These are phyloP conservation scores for Fusarium sp. DNA, from an alignment of 2,329 filamentous ascomycete genomes.

Conservation along the genomic window DNA sequence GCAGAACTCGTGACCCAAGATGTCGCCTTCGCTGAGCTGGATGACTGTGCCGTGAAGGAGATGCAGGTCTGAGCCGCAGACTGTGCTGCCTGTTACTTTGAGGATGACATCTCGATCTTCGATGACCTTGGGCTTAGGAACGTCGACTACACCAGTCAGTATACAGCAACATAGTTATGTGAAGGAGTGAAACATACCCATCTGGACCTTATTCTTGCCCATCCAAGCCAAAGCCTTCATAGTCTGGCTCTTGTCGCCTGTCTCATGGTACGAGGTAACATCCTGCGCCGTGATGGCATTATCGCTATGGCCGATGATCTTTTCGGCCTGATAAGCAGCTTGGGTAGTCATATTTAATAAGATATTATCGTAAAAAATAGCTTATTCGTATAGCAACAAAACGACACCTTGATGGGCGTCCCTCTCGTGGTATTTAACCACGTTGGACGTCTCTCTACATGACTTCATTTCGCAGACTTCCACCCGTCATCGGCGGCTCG, in stretches of 20 bases:
- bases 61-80: constrained; percentile 70
- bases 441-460: not conserved
- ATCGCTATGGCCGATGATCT: constrained; percentile 73
- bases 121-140: constrained; percentile 76
- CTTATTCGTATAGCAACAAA: not conserved
- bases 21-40: constrained; percentile 72
- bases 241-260: constrained; percentile 63
- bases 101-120: constrained; percentile 83
- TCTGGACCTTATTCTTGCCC: constrained; percentile 80
- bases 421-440: constrained; percentile 15
- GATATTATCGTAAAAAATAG: not conserved
- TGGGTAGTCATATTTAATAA: constrained; percentile 55
- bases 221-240: constrained; percentile 89
- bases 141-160: constrained; percentile 59
- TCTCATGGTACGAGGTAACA: constrained; percentile 67
- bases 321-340: constrained; percentile 75
- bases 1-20: constrained; percentile 73
- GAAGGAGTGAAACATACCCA: constrained; percentile 57
- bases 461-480: constrained; percentile 9
- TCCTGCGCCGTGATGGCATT: constrained; percentile 76
- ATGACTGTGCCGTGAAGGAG: constrained; percentile 67
- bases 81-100: constrained; percentile 74
- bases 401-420: not conserved
- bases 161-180: not conserved
- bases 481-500: constrained; percentile 21